phyloP scores from a whole-genome alignment of 169 alveolate genomes.

The Cryptosporidium ubiquitum region DNA sequence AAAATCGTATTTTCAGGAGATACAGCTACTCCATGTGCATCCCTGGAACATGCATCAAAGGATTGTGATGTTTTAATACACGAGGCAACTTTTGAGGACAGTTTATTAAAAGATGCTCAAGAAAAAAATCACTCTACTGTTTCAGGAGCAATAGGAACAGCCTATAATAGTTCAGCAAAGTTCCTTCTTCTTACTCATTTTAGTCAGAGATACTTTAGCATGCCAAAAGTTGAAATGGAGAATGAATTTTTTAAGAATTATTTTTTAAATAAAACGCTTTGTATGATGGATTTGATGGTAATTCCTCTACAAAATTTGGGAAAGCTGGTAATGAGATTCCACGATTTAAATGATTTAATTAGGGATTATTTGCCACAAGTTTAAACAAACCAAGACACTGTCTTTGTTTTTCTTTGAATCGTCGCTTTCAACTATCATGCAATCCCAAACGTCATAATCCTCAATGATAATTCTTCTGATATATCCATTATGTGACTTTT shows the following conservation, averaged over 20 bases:
- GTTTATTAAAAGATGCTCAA: constrained; percentile 82
- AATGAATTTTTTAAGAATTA: not conserved
- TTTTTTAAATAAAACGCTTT: constrained; percentile 12
- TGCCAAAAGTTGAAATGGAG: constrained; percentile 79
- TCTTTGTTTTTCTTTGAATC: constrained; percentile 50
- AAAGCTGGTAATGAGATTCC: not conserved
- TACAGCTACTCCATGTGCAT: constrained; percentile 88
- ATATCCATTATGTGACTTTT: constrained; percentile 5
- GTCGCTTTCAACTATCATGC: constrained; percentile 38
- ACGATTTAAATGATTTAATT: constrained; percentile 24
- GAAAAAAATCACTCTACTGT: constrained; percentile 84
- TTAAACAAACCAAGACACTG: constrained; percentile 20
- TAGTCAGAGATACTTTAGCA: constrained; percentile 86
- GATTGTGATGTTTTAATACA: constrained; percentile 88
- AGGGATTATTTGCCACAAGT: constrained; percentile 66
- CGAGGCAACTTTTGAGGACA: constrained; percentile 90
- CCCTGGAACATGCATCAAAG: constrained; percentile 82
- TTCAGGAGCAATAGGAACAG: constrained; percentile 83
- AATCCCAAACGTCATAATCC: constrained; percentile 61
- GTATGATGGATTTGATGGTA: constrained; percentile 32
- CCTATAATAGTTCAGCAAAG: constrained; percentile 79
- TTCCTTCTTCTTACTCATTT: constrained; percentile 88
- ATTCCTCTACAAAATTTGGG: constrained; percentile 3
- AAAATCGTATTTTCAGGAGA: constrained; percentile 91
- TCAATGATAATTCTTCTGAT: constrained; percentile 35